phyloP scores from a whole-genome alignment of 1,284 basidiomycete species.

The Athelia sp. region DNA sequence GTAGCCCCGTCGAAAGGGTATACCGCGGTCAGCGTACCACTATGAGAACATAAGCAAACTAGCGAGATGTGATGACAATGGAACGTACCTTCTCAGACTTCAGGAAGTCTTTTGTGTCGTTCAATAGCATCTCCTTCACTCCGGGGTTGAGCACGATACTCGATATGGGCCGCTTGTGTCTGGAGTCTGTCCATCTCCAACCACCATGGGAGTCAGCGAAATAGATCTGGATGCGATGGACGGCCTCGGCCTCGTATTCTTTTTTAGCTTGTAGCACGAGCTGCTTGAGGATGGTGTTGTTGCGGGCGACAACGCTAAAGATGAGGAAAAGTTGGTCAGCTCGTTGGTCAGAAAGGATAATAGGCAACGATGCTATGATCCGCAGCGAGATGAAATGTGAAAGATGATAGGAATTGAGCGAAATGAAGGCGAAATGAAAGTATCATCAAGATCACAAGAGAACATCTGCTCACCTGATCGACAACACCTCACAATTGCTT shows the following conservation, averaged over 20 bases:
- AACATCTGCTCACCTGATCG: constrained; percentile 49
- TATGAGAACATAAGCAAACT: constrained; percentile 15
- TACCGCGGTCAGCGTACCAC: constrained; percentile 67
- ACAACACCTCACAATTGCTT: constrained; percentile 63
- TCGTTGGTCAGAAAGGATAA: constrained; percentile 1
- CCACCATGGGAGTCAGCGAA: constrained; percentile 82
- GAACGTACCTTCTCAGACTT: constrained; percentile 64
- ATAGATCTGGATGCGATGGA: constrained; percentile 80
- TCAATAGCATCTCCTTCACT: constrained; percentile 79
- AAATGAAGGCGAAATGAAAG: too few species aligned
- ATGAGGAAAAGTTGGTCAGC: constrained; percentile 5
- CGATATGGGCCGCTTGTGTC: constrained; percentile 75
- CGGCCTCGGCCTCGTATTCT: constrained; percentile 77
- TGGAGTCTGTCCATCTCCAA: constrained; percentile 79
- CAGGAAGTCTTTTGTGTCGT: constrained; percentile 77
- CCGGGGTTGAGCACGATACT: constrained; percentile 78
- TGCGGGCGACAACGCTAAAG: constrained; percentile 68
- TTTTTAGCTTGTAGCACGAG: constrained; percentile 83
- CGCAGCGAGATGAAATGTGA: constrained; percentile 3
- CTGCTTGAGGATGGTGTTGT: constrained; percentile 76
- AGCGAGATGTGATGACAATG: not conserved
- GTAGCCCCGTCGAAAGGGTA: constrained; percentile 82
- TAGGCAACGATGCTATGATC: constrained; percentile 8
- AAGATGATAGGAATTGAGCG: not conserved
- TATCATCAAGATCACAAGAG: not conserved